These are phyloP conservation scores for Raphidocelis subcapitata DNA, from an alignment of 139 green algal genomes.

Conservation along the genomic window DNA sequence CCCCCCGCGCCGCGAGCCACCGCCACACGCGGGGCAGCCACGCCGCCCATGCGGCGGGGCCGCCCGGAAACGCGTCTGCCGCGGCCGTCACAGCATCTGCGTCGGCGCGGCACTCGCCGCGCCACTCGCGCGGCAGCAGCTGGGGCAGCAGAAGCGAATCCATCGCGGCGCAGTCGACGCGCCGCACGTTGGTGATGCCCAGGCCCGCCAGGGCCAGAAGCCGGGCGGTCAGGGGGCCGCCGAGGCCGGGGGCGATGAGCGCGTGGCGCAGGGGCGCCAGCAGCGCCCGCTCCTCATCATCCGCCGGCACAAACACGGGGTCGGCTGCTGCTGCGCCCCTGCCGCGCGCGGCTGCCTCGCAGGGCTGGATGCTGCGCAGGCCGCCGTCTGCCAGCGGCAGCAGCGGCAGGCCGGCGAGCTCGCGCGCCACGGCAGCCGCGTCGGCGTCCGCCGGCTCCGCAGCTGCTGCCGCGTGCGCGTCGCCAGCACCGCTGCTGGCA, in stretches of 20 bases:
- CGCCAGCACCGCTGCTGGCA: background rate
- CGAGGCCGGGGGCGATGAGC: conserved; percentile 13
- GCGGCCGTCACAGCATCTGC: background rate
- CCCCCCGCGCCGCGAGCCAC: background rate
- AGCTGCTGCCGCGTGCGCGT: conserved; percentile 7
- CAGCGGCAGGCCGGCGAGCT: conserved; percentile 60
- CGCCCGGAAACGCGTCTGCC: background rate
- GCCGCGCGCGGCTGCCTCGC: background rate
- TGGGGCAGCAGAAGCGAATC: conserved; percentile 39
- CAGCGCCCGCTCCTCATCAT: conserved; percentile 30
- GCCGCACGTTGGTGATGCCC: conserved; percentile 31
- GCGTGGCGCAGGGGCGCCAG: conserved; percentile 14
- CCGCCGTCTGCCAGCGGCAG: conserved; percentile 48
- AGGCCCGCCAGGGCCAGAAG: background rate
- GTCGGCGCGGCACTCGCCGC: conserved; percentile 20
- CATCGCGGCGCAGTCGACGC: conserved; percentile 31
- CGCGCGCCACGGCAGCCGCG: conserved; percentile 10
- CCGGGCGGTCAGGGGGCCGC: background rate
- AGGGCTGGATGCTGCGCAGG: conserved; percentile 20
- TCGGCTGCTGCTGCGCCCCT: background rate
- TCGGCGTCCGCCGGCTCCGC: background rate
- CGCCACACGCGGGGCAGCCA: background rate
- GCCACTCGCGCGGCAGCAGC: conserved; percentile 54
- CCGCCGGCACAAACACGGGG: conserved; percentile 1
- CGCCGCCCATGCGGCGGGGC: background rate